Evolutionary conservation across 202 grass and related monocot genomes (phyloP).

Genomic region (Bolboschoenoplectus hybrid): DNA sequence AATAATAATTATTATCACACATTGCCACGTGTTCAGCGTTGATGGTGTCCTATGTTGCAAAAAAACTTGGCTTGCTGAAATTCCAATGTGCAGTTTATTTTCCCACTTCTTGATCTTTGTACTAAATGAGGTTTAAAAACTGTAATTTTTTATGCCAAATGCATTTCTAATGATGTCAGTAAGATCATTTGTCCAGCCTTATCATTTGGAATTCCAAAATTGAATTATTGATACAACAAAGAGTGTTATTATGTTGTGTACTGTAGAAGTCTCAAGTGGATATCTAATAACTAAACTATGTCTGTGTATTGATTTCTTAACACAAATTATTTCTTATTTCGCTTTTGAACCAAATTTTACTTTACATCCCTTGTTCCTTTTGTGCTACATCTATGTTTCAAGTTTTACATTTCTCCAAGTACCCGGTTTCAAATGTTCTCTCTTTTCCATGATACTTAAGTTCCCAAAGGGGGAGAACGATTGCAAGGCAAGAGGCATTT

Average conservation of each 20-base stretch:
- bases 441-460: neutral
- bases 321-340: neutral
- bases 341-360: neutral
- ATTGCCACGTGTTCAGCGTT: neutral
- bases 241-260: neutral
- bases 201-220: neutral
- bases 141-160: neutral
- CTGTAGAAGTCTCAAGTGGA: neutral
- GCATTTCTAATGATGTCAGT: neutral
- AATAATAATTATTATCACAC: neutral
- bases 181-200: neutral
- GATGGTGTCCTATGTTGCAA: conserved; percentile 8
- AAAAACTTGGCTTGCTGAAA: neutral
- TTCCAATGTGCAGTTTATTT: neutral
- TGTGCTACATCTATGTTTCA: neutral
- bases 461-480: neutral
- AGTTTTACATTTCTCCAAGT: neutral
- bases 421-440: neutral
- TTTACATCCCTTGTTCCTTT: neutral
- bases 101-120: conserved; percentile 4
- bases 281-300: neutral
- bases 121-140: neutral
- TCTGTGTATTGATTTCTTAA: neutral
- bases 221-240: neutral
- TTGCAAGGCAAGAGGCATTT: neutral